Percentiles rank a stretch among this genome's conserved stretches.
Conservation (phyloP, 148 eudicot genomes). For the Talinum fruticosum region DNA sequence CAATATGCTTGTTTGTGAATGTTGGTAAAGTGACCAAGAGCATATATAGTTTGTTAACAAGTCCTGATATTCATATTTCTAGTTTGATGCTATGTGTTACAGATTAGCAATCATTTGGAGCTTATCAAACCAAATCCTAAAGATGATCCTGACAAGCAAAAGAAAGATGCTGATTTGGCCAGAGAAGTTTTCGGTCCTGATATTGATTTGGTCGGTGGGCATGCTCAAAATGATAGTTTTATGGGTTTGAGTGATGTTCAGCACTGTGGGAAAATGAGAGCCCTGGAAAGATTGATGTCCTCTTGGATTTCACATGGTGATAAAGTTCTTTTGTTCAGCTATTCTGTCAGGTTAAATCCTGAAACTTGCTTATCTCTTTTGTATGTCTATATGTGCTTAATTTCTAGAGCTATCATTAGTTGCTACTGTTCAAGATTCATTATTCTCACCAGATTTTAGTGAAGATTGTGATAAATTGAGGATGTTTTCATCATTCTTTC, state of each 20-base stretch:
- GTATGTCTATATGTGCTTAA: not conserved
- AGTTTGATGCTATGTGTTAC: constrained; percentile 22
- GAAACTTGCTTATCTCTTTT: constrained; percentile 11
- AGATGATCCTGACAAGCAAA: constrained; percentile 79
- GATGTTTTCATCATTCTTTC: not conserved
- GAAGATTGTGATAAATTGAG: not conserved
- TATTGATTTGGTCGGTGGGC: constrained; percentile 76
- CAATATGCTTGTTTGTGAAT: not conserved
- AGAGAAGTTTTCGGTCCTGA: constrained; percentile 75
- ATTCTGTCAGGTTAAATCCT: constrained; percentile 76
- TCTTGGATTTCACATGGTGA: constrained; percentile 83
- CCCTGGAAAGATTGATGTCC: constrained; percentile 71
- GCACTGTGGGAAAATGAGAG: constrained; percentile 97
- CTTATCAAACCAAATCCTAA: constrained; percentile 92
- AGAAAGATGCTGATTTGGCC: constrained; percentile 85
- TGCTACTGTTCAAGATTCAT: not conserved
- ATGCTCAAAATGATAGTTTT: constrained; percentile 61
- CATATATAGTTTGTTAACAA: not conserved
- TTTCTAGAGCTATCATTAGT: not conserved
- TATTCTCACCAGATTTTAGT: not conserved
- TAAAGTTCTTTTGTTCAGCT: constrained; percentile 89
- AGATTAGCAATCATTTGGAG: constrained; percentile 97
- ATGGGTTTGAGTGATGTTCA: constrained; percentile 87
- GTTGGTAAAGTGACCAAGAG: not conserved
- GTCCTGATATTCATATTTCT: not conserved